Evolutionary conservation across 257 asterid species (phyloP).

Genomic region (Salvia rosmarinus): DNA sequence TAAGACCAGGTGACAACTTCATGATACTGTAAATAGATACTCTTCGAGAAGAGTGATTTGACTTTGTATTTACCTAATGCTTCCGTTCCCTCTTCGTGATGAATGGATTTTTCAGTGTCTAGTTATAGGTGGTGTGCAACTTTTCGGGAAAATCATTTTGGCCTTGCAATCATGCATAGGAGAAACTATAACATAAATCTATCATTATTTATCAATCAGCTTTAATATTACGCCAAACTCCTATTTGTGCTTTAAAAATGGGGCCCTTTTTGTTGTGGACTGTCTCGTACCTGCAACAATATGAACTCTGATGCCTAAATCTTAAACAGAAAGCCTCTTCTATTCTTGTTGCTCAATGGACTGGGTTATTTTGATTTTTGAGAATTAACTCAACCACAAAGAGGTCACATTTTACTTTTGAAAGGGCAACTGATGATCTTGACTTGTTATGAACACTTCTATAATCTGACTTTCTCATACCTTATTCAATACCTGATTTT

Average conservation of each 20-base stretch:
- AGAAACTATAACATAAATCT: neutral
- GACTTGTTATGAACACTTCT: neutral
- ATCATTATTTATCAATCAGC: neutral
- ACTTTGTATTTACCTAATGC: neutral
- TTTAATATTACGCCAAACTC: neutral
- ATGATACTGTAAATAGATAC: neutral
- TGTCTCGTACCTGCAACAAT: no score
- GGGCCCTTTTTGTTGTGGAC: no score
- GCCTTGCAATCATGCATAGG: neutral
- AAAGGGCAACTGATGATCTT: neutral
- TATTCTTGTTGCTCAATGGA: no score
- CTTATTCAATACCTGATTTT: constrained; percentile 14
- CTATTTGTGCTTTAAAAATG: neutral
- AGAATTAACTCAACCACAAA: neutral
- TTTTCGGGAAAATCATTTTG: neutral
- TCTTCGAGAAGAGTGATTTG: neutral
- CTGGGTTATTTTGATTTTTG: neutral
- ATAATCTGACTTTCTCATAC: neutral
- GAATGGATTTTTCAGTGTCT: neutral
- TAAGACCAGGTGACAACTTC: neutral
- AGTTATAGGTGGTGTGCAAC: neutral
- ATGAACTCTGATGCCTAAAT: no score
- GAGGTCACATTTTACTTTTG: constrained; percentile 1
- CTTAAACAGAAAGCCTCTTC: no score
- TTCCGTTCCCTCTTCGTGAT: neutral